Percentiles rank a stretch among this genome's conserved stretches.
Conservation (phyloP, 2,329 filamentous ascomycete genomes). For the Xylaria sp. region DNA sequence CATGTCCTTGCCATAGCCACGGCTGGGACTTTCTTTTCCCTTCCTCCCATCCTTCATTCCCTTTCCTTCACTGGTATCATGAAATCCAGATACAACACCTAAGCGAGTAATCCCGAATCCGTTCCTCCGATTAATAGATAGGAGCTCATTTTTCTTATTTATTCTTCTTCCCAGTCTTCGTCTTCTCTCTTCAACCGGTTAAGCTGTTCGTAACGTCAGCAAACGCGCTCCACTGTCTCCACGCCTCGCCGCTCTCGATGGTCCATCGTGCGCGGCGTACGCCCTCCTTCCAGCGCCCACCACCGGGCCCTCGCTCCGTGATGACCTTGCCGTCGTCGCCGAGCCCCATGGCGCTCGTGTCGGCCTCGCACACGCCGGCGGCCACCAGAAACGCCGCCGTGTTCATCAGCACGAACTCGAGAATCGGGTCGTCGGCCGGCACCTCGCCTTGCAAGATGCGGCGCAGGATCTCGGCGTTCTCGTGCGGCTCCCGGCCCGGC, state of each 20-base stretch:
- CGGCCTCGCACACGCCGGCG: conserved; percentile 83
- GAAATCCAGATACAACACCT: no score
- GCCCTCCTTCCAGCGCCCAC: conserved; percentile 93
- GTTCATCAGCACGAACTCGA: conserved; percentile 95
- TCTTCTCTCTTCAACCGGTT: conserved; percentile 12
- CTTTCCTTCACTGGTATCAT: not conserved
- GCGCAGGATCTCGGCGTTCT: conserved; percentile 85
- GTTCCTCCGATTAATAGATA: not conserved
- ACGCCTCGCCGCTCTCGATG: conserved; percentile 82
- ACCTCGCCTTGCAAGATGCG: conserved; percentile 75
- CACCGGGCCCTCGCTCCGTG: conserved; percentile 79
- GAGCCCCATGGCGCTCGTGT: conserved; percentile 76
- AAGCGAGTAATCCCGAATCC: no score
- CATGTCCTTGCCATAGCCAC: no score
- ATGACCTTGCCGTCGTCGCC: conserved; percentile 82
- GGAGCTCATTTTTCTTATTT: no score
- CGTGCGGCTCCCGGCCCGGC: conserved; percentile 79
- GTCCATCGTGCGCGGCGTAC: conserved; percentile 86
- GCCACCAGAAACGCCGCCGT: conserved; percentile 85
- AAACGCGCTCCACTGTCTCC: conserved; percentile 80
- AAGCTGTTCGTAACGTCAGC: conserved; percentile 75
- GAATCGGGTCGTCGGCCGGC: conserved; percentile 75
- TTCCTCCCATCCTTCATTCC: not conserved
- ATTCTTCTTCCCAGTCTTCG: not conserved
- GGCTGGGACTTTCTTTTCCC: not conserved